Evolutionary conservation across 106 monocot genomes (phyloP).

Genomic region (Dendrobium huoshanense): DNA sequence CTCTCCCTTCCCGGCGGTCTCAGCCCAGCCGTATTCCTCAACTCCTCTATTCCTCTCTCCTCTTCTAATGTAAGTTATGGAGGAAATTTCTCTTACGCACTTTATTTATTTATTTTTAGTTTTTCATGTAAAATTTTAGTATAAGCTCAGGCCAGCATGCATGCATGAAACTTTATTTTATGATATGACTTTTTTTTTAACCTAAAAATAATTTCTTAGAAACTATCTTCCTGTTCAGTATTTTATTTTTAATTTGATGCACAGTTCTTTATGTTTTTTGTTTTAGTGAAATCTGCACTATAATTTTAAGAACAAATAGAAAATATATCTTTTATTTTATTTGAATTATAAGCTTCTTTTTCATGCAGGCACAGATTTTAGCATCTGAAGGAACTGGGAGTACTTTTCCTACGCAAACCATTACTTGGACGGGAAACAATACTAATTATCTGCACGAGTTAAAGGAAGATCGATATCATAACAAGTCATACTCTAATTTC

Average conservation of each 20-base stretch:
- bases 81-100: no score
- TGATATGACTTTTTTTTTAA: no score
- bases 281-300: not conserved
- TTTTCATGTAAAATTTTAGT: no score
- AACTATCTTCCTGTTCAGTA: no score
- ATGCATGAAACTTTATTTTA: no score
- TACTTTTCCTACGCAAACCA: constrained; percentile 12
- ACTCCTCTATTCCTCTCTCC: constrained; percentile 41
- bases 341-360: not conserved
- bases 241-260: no score
- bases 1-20: constrained; percentile 46
- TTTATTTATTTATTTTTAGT: not conserved
- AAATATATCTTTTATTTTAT: not conserved
- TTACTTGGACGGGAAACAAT: constrained; percentile 20
- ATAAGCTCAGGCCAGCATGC: no score
- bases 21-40: constrained; percentile 40
- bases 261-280: not conserved
- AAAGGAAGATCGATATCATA: not conserved
- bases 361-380: constrained; percentile 13
- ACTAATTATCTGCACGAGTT: not conserved
- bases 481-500: constrained; percentile 22
- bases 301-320: no score
- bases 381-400: constrained; percentile 19
- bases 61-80: constrained; percentile 24
- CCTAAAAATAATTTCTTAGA: no score